These are phyloP conservation scores for Candida glaebosa DNA, from an alignment of 805 yeast genomes.

Conservation along the genomic window DNA sequence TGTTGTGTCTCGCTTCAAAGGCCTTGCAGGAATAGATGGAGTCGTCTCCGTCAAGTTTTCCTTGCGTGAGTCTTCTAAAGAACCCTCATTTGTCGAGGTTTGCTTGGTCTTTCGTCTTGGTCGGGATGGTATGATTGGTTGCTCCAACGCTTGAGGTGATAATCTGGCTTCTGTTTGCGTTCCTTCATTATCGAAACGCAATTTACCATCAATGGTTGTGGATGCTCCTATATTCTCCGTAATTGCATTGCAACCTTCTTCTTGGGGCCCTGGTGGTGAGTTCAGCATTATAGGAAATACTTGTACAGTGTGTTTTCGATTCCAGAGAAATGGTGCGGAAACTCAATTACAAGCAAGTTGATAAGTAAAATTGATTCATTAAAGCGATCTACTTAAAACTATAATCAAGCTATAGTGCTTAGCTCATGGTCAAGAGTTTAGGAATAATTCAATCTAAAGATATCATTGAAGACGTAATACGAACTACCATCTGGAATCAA, in stretches of 20 bases:
- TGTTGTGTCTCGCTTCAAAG: slow-evolving; percentile 4
- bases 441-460: slow-evolving; percentile 91
- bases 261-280: neutral
- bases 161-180: too few species aligned
- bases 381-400: too few species aligned
- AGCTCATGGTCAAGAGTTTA: too few species aligned
- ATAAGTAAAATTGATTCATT: too few species aligned
- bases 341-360: too few species aligned
- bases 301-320: too few species aligned
- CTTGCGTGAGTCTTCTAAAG: neutral
- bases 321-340: too few species aligned
- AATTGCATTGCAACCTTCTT: too few species aligned
- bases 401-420: too few species aligned
- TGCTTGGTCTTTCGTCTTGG: neutral
- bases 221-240: too few species aligned
- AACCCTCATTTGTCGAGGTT: neutral
- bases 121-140: slow-evolving; percentile 2
- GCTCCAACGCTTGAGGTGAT: slow-evolving; percentile 9
- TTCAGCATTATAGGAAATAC: neutral
- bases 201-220: too few species aligned
- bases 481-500: slow-evolving; percentile 88
- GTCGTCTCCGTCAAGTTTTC: neutral
- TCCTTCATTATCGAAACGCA: too few species aligned
- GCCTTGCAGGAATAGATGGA: neutral
- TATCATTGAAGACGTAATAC: slow-evolving; percentile 93